phyloP scores from a whole-genome alignment of 2,329 filamentous ascomycete species.

The Diaporthe velutina region DNA sequence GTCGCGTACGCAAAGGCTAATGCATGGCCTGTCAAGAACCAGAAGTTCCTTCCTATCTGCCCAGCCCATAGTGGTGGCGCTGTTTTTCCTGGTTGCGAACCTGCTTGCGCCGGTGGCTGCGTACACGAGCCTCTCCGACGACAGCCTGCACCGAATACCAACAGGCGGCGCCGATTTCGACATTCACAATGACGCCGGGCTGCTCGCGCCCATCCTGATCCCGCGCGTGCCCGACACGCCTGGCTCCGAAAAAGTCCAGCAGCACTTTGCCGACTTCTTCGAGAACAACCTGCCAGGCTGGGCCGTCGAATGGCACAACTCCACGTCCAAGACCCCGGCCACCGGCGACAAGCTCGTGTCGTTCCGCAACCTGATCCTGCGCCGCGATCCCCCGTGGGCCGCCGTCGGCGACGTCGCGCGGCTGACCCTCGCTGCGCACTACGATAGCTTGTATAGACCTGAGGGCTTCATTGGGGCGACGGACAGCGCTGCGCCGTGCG shows the following conservation, averaged over 20 bases:
- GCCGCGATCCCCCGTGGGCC: slow-evolving; percentile 83
- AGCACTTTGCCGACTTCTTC: slow-evolving; percentile 82
- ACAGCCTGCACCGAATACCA: slow-evolving; percentile 61
- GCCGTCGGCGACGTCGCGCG: slow-evolving; percentile 77
- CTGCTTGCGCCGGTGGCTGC: slow-evolving; percentile 36
- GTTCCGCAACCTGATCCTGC: slow-evolving; percentile 83
- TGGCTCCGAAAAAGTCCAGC: slow-evolving; percentile 74
- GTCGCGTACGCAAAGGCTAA: slow-evolving; percentile 8
- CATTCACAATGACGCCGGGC: slow-evolving; percentile 69
- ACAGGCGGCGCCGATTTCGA: slow-evolving; percentile 76
- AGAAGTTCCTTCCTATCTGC: not conserved
- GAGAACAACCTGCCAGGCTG: slow-evolving; percentile 74
- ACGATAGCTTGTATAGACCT: slow-evolving; percentile 81
- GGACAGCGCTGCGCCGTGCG: slow-evolving; percentile 87
- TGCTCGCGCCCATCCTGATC: slow-evolving; percentile 82
- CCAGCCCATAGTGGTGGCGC: slow-evolving; percentile 8
- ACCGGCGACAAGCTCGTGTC: slow-evolving; percentile 74
- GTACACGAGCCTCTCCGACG: slow-evolving; percentile 46
- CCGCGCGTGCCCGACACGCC: slow-evolving; percentile 81
- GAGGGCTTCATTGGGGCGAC: slow-evolving; percentile 86
- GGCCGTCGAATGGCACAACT: slow-evolving; percentile 81
- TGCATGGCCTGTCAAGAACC: not conserved
- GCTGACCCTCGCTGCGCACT: slow-evolving; percentile 85
- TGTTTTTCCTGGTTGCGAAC: slow-evolving; percentile 32
- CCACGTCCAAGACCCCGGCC: slow-evolving; percentile 76